These are phyloP conservation scores for Moesziomyces antarcticus DNA, from an alignment of 1,284 basidiomycete species.

Conservation along the genomic window DNA sequence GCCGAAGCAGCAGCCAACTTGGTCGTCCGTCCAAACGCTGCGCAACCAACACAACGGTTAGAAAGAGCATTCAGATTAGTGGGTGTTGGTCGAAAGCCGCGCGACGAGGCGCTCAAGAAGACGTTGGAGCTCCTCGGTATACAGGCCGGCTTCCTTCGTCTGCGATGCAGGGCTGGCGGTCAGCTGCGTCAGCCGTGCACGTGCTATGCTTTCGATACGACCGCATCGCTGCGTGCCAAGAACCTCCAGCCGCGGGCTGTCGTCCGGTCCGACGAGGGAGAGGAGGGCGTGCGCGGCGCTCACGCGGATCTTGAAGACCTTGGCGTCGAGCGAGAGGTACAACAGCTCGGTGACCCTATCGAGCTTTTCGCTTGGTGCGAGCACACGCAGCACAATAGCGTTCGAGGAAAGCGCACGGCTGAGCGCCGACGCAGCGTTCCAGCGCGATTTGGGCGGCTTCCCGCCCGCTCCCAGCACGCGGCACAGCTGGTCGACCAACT, in stretches of 20 bases:
- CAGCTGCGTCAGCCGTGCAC: slow-evolving; percentile 20
- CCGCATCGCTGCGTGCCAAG: slow-evolving; percentile 11
- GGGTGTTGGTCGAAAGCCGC: neutral
- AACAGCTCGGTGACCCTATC: slow-evolving; percentile 16
- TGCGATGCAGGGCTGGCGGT: neutral
- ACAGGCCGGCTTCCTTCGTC: slow-evolving; percentile 25
- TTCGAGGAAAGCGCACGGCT: slow-evolving; percentile 26
- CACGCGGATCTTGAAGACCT: slow-evolving; percentile 37
- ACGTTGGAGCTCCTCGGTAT: slow-evolving; percentile 26
- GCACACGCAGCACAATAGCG: slow-evolving; percentile 3
- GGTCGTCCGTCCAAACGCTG: slow-evolving; percentile 30
- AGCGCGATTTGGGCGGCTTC: slow-evolving; percentile 40
- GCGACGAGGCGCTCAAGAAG: slow-evolving; percentile 5
- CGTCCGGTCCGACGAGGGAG: slow-evolving; percentile 5
- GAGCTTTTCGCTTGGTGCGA: slow-evolving; percentile 3
- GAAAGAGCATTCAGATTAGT: neutral
- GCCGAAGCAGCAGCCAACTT: neutral
- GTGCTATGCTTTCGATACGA: slow-evolving; percentile 4
- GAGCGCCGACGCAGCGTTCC: slow-evolving; percentile 43
- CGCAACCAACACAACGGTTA: slow-evolving; percentile 10
- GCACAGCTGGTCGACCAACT: slow-evolving; percentile 24
- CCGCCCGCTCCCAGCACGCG: slow-evolving; percentile 19
- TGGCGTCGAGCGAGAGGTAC: slow-evolving; percentile 14
- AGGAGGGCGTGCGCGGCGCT: slow-evolving; percentile 26
- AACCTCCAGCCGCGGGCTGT: neutral